A percentile compares a stretch with the other conserved stretches of the same genome.
These are phyloP conservation scores for Aspergillus haitiensis DNA, from an alignment of 495 filamentous ascomycete genomes.

Conservation along the genomic window DNA sequence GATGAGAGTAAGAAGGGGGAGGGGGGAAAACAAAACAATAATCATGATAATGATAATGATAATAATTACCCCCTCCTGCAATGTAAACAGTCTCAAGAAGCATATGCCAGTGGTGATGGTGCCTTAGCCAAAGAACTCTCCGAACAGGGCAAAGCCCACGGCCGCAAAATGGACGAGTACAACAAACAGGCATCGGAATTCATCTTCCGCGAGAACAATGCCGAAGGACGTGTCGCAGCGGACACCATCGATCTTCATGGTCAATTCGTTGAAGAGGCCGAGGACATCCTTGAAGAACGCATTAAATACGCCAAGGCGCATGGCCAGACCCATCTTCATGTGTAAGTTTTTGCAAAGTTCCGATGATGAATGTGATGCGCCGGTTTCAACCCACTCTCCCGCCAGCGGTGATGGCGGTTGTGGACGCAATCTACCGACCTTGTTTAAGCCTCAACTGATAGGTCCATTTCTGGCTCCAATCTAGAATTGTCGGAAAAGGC, in stretches of 20 bases:
- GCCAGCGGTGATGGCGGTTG: no score
- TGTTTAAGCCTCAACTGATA: background rate
- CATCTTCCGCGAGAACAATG: constrained; percentile 94
- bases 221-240: constrained; percentile 60
- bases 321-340: constrained; percentile 76
- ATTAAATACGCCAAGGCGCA: constrained; percentile 70
- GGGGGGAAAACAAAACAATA: no score
- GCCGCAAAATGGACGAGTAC: constrained; percentile 72
- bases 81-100: constrained; percentile 62
- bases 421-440: no score
- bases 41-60: background rate
- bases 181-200: constrained; percentile 88
- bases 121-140: constrained; percentile 76
- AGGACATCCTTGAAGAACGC: constrained; percentile 79
- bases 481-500: constrained; percentile 86
- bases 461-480: background rate
- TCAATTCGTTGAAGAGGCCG: constrained; percentile 89
- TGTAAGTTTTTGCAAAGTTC: constrained; percentile 42
- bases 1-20: no score
- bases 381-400: no score
- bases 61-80: background rate
- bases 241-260: constrained; percentile 95
- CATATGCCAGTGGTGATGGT: constrained; percentile 78
- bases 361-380: no score
- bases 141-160: constrained; percentile 82